Conservation (phyloP, 192 early-diverging fungal genomes). For the Helicostylum pulchrum region DNA sequence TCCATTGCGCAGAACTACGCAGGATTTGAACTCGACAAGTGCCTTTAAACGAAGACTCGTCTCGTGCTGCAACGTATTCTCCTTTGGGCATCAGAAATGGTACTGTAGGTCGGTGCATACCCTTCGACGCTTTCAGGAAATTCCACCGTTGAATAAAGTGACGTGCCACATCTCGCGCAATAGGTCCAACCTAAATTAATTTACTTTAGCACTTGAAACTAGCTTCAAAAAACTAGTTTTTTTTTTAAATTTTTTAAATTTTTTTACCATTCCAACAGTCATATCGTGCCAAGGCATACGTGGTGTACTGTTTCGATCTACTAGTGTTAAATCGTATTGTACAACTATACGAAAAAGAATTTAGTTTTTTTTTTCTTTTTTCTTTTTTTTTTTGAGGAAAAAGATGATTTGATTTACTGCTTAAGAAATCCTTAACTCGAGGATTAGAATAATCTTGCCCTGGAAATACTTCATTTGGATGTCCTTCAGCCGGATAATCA, state of each 20-base stretch:
- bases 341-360: conserved; percentile 21
- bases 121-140: conserved; percentile 74
- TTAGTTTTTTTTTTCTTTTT: neutral
- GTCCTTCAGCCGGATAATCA: conserved; percentile 57
- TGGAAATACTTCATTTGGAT: conserved; percentile 52
- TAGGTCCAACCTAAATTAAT: conserved; percentile 67
- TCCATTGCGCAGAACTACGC: conserved; percentile 69
- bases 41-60: conserved; percentile 58
- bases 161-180: conserved; percentile 79
- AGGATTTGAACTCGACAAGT: conserved; percentile 64
- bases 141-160: conserved; percentile 92
- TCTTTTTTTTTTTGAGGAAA: neutral
- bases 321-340: conserved; percentile 26
- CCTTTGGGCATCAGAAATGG: conserved; percentile 74
- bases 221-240: too few relatives aligned
- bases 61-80: conserved; percentile 61
- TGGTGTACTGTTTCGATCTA: conserved; percentile 44
- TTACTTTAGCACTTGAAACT: too few relatives aligned
- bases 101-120: conserved; percentile 53
- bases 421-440: conserved; percentile 72
- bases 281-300: conserved; percentile 95
- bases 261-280: conserved; percentile 69
- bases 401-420: conserved; percentile 38
- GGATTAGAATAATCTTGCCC: conserved; percentile 91
- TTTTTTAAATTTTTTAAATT: too few relatives aligned